Base-by-base conservation (phyloP, 768 basidiomycete species). In the Suillus discolor region DNA sequence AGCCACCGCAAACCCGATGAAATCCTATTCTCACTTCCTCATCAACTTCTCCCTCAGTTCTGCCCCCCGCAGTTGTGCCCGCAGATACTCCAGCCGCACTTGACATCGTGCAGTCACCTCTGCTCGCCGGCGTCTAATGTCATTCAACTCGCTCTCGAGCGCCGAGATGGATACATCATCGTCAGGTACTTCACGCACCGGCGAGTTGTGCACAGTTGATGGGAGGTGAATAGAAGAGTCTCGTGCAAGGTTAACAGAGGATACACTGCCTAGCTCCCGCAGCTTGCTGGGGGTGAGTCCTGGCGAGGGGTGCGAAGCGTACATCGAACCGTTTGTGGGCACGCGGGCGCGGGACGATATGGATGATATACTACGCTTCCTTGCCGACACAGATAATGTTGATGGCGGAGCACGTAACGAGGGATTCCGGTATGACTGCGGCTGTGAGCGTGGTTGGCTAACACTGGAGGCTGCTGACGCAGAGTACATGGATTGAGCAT, bases 1-100 rank as follows among this genome's bases (percentile, higher is more conserved):
- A 41, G 23, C 11, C 62, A n/a, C 36, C 18, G 0, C 18, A 28
- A 18, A 59, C 23, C 23, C 38, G 2, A n/a, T 28, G 2, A 23
- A 31, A 12, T 39, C 25, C 18, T 20, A 42, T 28, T 39, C 54
- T 81, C 69, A 88, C 74, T 84, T 89, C 73, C 85, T 87, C 80
- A 90, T 69, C 70, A 94, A 77, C 74, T 92, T 92, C 80, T 94
- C 93, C 68, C 90, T 91, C 71, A 94, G 74, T 78, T 93, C 90
- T 2, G 92, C 93, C 23, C 90, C 89, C 78, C 93, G 93, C 73
- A 94, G 73, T 77, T 91, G 90, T 44, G 93, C 93, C 42, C 90
- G 85, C 70, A 94, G 79, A 73, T 91, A 94, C 68, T 93, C 92
- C 72, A 94, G 74, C 57, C 92, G 87, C 41, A 84, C 84, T 63